These are phyloP conservation scores for Penicillium sp. DNA, from an alignment of 2,329 filamentous ascomycete species.

Conservation along the genomic window DNA sequence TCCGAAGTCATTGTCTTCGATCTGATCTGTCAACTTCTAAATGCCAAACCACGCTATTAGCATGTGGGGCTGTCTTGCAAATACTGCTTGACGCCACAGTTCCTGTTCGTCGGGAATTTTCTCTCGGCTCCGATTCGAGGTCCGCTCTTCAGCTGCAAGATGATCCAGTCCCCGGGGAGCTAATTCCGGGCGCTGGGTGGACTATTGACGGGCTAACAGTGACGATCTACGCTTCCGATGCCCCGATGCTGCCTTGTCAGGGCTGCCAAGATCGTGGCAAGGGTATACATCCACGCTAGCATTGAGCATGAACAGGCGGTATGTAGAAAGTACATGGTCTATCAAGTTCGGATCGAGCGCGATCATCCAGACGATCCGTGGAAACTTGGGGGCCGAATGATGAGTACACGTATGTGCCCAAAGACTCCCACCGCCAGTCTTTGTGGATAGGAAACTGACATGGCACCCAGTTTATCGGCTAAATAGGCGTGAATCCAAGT, in stretches of 20 bases:
- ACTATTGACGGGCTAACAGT: background rate
- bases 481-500: no score
- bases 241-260: background rate
- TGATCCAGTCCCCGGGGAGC: background rate
- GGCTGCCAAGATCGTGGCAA: background rate
- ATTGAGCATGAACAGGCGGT: background rate
- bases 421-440: no score
- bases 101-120: background rate
- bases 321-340: background rate
- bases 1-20: background rate
- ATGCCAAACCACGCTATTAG: background rate
- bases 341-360: background rate
- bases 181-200: background rate
- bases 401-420: no score
- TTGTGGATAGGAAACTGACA: no score
- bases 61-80: background rate
- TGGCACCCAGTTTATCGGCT: no score
- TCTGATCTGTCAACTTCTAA: background rate
- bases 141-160: background rate
- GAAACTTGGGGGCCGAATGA: no score
- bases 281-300: background rate
- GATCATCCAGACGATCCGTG: background rate
- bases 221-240: background rate
- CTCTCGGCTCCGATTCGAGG: background rate
- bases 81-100: background rate